Evolutionary conservation across 2,329 filamentous ascomycete genomes (phyloP), one percentile per base, ranked within the genome.

Genomic region (Ceratocystis cubensis): DNA sequence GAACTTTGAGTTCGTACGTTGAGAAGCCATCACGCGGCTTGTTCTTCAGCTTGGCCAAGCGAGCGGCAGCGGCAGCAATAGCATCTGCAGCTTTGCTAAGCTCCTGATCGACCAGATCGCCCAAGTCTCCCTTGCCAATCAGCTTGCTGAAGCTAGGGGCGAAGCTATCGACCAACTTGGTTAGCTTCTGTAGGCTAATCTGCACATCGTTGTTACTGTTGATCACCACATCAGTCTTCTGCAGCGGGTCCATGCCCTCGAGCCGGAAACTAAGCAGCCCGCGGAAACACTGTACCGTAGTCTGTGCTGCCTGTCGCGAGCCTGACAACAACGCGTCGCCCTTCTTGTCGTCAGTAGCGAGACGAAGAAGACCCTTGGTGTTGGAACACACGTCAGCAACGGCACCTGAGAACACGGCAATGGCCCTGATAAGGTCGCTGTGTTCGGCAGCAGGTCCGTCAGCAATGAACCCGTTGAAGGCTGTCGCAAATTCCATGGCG

Each of bases 381-480:
- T 97, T 99, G 77, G 88, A 91, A 72, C 96, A 87, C 2, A 97
- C 92, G 76, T 99, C 94, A 1, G 93, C 89, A 69, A 96, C 86
- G 2, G 94, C 89, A 22, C 92, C 90, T 0, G 94, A 83, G 76
- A 97, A 96, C 64, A 91, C 84, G 73, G 91, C 94, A 71, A 96
- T 89, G 0, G 91, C 90, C 74, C 91, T 91, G 76, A 97, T 97
- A 69, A 99, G 88, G 68, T 96, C 92, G 1, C 88, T 84, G 73
- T 96, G 91, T 8, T 86, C 87, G 74, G 89, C 91, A 75, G 92
- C 96, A 4, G 93, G 92, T 0, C 94, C 94, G 73, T 99, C 94
- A 6, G 93, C 94, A 72, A 99, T 95, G 75, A 95, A 97, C 76
- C 96, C 96, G 79, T 96, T 99, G 81, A 97, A 99, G 0, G 94